Conservation (phyloP, 148 eudicot genomes). For the Heliamphora exappendiculata region DNA sequence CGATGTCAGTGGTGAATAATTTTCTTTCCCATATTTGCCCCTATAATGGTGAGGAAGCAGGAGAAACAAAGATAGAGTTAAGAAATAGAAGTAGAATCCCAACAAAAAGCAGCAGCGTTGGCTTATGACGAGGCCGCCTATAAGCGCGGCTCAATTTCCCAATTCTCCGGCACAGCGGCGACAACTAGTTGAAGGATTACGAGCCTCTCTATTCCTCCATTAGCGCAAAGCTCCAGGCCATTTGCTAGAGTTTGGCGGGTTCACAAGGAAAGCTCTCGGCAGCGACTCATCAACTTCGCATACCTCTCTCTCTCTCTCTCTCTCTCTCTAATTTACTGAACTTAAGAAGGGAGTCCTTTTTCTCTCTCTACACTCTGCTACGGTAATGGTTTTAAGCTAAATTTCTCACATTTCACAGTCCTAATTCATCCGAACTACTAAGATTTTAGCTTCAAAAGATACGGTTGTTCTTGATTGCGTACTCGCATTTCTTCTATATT, state of each 20-base stretch:
- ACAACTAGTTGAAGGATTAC: slow-evolving; percentile 20
- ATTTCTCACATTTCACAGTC: not conserved
- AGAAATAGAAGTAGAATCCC: too few relatives aligned
- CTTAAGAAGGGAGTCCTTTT: not conserved
- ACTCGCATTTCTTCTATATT: slow-evolving; percentile 1
- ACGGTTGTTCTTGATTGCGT: not conserved
- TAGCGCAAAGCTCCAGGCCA: slow-evolving; percentile 48
- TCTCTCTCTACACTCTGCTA: not conserved
- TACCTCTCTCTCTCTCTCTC: not conserved
- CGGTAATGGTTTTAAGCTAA: not conserved
- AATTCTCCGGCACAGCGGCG: slow-evolving; percentile 26
- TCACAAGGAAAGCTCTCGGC: slow-evolving; percentile 6
- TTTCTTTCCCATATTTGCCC: too few relatives aligned
- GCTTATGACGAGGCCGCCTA: slow-evolving; percentile 82
- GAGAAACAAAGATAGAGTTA: too few relatives aligned
- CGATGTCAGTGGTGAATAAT: too few relatives aligned
- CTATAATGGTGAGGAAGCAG: too few relatives aligned
- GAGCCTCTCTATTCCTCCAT: slow-evolving; percentile 59
- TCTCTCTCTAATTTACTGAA: not conserved
- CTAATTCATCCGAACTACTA: not conserved
- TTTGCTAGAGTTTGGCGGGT: slow-evolving; percentile 35
- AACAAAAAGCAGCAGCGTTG: slow-evolving; percentile 67
- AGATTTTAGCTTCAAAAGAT: not conserved
- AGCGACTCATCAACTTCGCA: too few relatives aligned
- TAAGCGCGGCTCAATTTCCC: slow-evolving; percentile 74